These are phyloP conservation scores for Erysimum pusillum DNA, from an alignment of 441 rosid species.

Conservation along the genomic window DNA sequence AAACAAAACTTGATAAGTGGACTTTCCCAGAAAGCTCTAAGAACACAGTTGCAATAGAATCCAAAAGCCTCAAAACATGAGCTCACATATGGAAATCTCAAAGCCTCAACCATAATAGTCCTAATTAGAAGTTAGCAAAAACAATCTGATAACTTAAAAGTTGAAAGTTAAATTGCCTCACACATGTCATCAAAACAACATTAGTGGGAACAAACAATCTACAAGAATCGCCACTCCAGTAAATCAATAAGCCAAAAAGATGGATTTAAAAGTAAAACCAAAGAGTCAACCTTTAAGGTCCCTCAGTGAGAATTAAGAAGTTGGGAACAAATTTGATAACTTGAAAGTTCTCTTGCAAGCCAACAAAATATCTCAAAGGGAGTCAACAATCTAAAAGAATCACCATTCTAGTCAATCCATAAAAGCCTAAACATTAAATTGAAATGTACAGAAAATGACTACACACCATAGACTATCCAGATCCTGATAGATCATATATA, in stretches of 20 bases:
- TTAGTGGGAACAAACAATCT: background rate
- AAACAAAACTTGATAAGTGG: constrained; percentile 2
- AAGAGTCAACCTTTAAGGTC: constrained; percentile 17
- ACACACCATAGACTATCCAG: background rate
- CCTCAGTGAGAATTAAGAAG: background rate
- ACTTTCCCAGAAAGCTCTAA: constrained; percentile 5
- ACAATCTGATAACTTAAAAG: constrained; percentile 6
- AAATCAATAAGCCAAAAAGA: constrained; percentile 1
- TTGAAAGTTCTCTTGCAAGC: constrained; percentile 15
- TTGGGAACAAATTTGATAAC: constrained; percentile 16
- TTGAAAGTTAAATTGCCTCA: background rate
- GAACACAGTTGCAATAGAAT: background rate
- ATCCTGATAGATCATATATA: background rate
- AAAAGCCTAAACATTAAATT: background rate
- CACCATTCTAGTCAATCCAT: constrained; percentile 12
- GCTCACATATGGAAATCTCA: constrained; percentile 7
- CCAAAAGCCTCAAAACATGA: constrained; percentile 26
- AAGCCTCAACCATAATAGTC: constrained; percentile 16
- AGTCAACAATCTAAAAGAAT: constrained; percentile 25
- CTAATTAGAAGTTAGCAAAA: background rate
- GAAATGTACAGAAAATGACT: constrained; percentile 27
- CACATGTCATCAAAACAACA: constrained; percentile 1
- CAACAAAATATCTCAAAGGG: constrained; percentile 21
- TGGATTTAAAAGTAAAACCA: background rate
- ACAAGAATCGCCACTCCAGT: background rate